Conservation (phyloP, 345 rosid genomes). For the Acer yangbiense region DNA sequence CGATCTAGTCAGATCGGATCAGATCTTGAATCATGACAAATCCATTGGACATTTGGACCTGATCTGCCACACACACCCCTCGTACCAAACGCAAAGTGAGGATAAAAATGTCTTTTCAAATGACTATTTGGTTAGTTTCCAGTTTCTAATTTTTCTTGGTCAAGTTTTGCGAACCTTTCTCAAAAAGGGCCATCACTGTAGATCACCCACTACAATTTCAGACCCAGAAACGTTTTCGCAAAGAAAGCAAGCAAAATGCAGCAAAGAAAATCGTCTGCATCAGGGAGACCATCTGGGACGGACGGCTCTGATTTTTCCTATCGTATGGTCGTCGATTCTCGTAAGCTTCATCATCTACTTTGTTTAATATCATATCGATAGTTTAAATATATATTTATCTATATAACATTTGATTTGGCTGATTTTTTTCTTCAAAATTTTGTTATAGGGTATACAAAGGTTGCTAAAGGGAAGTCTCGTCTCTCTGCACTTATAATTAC, state of each 20-base stretch:
- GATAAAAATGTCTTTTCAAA: too few relatives aligned
- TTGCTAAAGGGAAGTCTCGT: constrained; percentile 51
- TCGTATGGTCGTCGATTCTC: constrained; percentile 90
- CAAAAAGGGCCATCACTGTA: too few relatives aligned
- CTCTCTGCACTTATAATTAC: constrained; percentile 33
- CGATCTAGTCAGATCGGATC: too few relatives aligned
- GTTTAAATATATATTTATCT: not conserved
- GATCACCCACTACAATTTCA: constrained; percentile 9
- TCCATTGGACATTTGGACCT: too few relatives aligned
- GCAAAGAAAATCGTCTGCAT: constrained; percentile 15
- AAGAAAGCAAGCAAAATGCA: constrained; percentile 12
- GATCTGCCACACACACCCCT: too few relatives aligned
- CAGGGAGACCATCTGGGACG: constrained; percentile 67
- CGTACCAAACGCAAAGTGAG: too few relatives aligned
- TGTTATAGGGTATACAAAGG: constrained; percentile 51
- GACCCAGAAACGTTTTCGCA: too few relatives aligned
- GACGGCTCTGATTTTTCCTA: constrained; percentile 87
- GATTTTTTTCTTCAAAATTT: not conserved
- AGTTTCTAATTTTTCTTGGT: too few relatives aligned
- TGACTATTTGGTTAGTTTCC: too few relatives aligned
- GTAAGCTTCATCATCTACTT: constrained; percentile 42
- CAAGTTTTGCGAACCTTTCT: constrained; percentile 22
- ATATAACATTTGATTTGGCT: not conserved
- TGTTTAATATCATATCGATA: not conserved
- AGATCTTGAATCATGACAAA: too few relatives aligned